Evolutionary conservation across 306 rosid species (phyloP).

Genomic region (Gleditsia sinensis): DNA sequence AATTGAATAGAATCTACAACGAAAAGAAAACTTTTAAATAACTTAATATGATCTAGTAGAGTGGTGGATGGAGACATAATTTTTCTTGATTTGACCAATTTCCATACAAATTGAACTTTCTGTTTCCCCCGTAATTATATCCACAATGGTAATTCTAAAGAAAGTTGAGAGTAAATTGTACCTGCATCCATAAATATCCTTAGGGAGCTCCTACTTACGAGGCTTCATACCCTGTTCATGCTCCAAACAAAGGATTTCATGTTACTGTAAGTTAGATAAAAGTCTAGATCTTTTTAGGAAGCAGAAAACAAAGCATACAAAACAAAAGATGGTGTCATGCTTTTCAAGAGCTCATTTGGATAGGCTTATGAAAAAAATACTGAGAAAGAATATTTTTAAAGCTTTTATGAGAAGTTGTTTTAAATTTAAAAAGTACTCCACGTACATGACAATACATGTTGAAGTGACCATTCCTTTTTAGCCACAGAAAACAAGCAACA

Average conservation of each 20-base stretch:
- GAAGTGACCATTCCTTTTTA: neutral
- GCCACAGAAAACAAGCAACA: neutral
- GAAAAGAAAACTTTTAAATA: neutral
- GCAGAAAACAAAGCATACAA: slow-evolving; percentile 32
- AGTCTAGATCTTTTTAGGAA: slow-evolving; percentile 30
- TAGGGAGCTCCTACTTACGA: slow-evolving; percentile 46
- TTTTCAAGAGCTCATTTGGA: slow-evolving; percentile 7
- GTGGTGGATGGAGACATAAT: neutral
- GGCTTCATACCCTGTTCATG: slow-evolving; percentile 61
- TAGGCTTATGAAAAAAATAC: slow-evolving; percentile 1
- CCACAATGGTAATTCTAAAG: neutral
- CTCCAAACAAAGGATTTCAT: slow-evolving; percentile 21
- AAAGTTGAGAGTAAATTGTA: slow-evolving; percentile 18
- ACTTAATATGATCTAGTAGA: neutral
- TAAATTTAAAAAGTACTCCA: slow-evolving; percentile 1
- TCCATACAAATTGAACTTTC: neutral
- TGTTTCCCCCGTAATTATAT: neutral
- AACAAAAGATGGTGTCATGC: neutral
- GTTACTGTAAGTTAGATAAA: slow-evolving; percentile 22
- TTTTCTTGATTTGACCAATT: slow-evolving; percentile 18
- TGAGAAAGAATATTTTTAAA: no score
- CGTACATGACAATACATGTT: neutral
- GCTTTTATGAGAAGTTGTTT: neutral
- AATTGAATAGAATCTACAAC: slow-evolving; percentile 1
- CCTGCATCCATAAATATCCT: slow-evolving; percentile 29